Percentiles rank a stretch among this genome's conserved stretches.
Evolutionary conservation across 108 stramenopile genomes (phyloP).

Genomic region (Skeletonema grethae): DNA sequence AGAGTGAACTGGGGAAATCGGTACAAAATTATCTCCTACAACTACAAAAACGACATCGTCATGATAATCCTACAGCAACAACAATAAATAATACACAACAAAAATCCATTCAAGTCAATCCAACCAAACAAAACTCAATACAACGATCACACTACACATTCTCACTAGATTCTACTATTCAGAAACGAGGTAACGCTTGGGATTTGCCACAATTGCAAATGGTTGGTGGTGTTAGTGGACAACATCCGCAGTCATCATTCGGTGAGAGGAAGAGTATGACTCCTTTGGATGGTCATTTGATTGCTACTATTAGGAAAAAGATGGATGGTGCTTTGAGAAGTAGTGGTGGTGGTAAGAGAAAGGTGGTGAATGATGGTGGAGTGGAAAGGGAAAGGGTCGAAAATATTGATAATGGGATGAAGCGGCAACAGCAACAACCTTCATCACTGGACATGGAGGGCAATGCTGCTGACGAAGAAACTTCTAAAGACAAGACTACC

Average conservation of each 20-base stretch:
- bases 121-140: slow-evolving; percentile 37
- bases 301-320: slow-evolving; percentile 29
- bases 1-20: slow-evolving; percentile 31
- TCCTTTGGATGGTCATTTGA: slow-evolving; percentile 35
- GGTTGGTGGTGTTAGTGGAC: background rate
- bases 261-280: slow-evolving; percentile 2
- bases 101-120: slow-evolving; percentile 21
- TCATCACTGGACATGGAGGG: background rate
- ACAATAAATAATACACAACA: background rate
- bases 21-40: slow-evolving; percentile 30
- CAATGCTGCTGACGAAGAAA: too few relatives aligned
- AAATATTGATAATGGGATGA: background rate
- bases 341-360: background rate
- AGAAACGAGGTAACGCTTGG: slow-evolving; percentile 34
- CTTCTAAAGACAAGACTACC: slow-evolving; percentile 10
- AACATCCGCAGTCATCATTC: background rate
- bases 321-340: slow-evolving; percentile 10
- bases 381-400: background rate
- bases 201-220: slow-evolving; percentile 36
- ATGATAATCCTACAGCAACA: background rate
- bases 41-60: background rate
- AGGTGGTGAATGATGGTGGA: background rate
- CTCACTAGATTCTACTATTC: slow-evolving; percentile 39
- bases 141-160: slow-evolving; percentile 38
- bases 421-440: background rate